Evolutionary conservation across 495 filamentous ascomycete species (phyloP), one percentile per base, ranked within the genome.

Genomic region (Neurospora sp.): DNA sequence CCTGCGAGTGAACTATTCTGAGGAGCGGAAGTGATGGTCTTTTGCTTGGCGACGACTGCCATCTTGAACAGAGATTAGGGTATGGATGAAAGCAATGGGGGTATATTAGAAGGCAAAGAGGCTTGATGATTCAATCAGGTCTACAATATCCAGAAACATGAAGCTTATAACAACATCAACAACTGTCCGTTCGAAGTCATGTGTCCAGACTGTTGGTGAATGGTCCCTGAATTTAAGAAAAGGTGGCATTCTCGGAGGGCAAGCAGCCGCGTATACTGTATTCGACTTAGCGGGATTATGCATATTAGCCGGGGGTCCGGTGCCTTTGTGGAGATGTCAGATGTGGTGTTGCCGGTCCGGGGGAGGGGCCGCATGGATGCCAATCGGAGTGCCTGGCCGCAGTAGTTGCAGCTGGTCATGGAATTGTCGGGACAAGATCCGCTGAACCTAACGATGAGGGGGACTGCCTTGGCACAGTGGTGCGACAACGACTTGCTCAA

Each of bases 161-260:
- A 65, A 17, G 53, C 53, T 65, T 65, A 65, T 65, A 65, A 65
- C 0, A 17, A 17, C 6, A 65, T 65, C 14, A 37, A 65, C 7
- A 31, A 65, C 12, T 35, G 53, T 65, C 27, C 27, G 27, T 65
- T 65, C 53, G 14, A 7, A 35, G 53, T 65, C 27, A 35, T 65
- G 53, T 35, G 14, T 12, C 35, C 27, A 65, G 14, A 37, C 27
- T 65, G 35, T 68, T 16, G 65, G 37, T 38, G 38, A 40, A 27
- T 70, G 45, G 70, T 40, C 61, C 68, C 65, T 44, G 61, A 45
- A 73, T 74, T 74, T n/a, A 45, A 53, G 72, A 61, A 72, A 76
- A 79, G 76, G 79, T 80, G 79, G 76, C 79, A 79, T 79, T 74
- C 75, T 80, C 79, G 79, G 79, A 80, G 70, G 72, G 35, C 37